Base-by-base conservation (phyloP, 2,329 filamentous ascomycete genomes). In the Grosmannia clavigera region DNA sequence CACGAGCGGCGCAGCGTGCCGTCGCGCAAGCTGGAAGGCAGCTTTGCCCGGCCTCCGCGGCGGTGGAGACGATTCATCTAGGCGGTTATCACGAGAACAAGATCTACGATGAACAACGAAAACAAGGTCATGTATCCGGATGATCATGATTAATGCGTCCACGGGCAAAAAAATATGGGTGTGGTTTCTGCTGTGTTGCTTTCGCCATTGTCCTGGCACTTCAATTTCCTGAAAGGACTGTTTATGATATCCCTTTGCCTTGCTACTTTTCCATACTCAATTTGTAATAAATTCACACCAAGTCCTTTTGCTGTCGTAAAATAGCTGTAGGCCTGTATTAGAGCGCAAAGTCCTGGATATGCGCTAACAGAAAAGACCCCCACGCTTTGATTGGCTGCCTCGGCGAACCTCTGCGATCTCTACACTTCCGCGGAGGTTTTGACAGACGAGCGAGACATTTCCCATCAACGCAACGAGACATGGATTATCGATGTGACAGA, bases 1-100 rank as follows among this genome's bases (percentile, higher is more conserved):
- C 73, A 73, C 65, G 70, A 70, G 51, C 71, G 70, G 50, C 71
- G 72, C 63, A 60, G 60, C 22, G 25, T 25, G 5, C 35, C 40
- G 22, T 50, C 61, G n/a, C 69, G 68, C 65, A 65, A 67, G 59
- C 68, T 69, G 55, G 66, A 67, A 55, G 68, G 68, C 58, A 27
- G 25, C 50, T 66, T 67, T 22, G 67, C 66, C 9, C 58, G 57
- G 5, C 38, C 61, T 40, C 61, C 64, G n/a, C 65, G 65, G 14
- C 65, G 65, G 29, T 59, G 64, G 31, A 19, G 43, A 46, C 43
- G 43, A 5, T 46, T 46, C 19, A 6, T 46, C 43, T 46, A 46
- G 43, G 19, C 16, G 14, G 40, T 1, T 40, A 22, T 11, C 6
- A 11, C 38, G 38, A 40, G 14, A 43, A 19, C 12, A 6, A 43